phyloP scores from a whole-genome alignment of 768 basidiomycete genomes.

The Psilocybe azurescens region DNA sequence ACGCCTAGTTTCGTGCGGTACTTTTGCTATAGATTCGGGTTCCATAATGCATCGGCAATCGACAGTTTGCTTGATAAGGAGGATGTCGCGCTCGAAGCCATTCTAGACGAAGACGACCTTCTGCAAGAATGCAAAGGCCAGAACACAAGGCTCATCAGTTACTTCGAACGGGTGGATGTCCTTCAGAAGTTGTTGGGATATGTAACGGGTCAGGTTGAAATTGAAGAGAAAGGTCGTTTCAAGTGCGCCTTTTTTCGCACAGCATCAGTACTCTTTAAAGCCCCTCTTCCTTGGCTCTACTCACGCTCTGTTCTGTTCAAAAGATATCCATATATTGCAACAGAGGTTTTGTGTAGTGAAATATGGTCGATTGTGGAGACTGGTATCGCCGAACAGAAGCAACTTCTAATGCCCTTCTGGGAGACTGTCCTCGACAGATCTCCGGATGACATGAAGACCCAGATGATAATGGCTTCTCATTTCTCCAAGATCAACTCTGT shows the following conservation, averaged over 20 bases:
- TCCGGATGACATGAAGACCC: conserved; percentile 85
- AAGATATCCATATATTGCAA: conserved; percentile 92
- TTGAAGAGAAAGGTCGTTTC: conserved; percentile 77
- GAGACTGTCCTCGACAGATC: conserved; percentile 82
- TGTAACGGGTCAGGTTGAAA: conserved; percentile 87
- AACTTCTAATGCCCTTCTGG: conserved; percentile 89
- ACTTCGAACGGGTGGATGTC: conserved; percentile 83
- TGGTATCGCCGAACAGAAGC: conserved; percentile 71
- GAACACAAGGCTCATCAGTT: conserved; percentile 88
- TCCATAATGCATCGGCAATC: conserved; percentile 87
- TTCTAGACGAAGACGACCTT: conserved; percentile 93
- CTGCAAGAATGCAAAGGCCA: conserved; percentile 95
- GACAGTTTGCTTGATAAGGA: conserved; percentile 92
- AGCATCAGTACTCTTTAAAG: neutral
- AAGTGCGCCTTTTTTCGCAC: conserved; percentile 61
- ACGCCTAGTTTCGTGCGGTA: conserved; percentile 33
- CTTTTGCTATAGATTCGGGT: conserved; percentile 76
- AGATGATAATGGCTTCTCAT: conserved; percentile 87
- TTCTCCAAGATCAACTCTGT: conserved; percentile 94
- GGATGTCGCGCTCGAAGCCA: conserved; percentile 86
- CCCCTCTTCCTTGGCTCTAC: neutral
- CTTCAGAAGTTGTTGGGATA: conserved; percentile 82
- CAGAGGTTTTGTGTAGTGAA: conserved; percentile 95
- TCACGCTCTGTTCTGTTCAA: conserved; percentile 3
- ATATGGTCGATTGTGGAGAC: conserved; percentile 96